Evolutionary conservation across 2,329 filamentous ascomycete species (phyloP), one percentile per base, ranked within the genome.

Genomic region (Colletotrichum karsti): DNA sequence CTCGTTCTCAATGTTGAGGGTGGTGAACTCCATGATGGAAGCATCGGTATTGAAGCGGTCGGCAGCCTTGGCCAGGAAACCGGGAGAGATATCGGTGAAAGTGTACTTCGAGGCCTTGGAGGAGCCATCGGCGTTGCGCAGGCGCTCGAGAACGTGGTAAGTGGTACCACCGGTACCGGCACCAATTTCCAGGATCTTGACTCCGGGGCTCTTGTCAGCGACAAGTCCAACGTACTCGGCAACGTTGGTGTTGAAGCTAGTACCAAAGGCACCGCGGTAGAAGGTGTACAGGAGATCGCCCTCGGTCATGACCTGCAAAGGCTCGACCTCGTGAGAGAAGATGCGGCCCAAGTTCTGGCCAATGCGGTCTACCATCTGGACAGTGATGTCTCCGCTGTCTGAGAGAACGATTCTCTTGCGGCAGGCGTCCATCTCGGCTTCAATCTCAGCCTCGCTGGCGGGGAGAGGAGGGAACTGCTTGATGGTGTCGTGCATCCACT

Each of bases 41-140:
- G 51, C 63, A 5, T 75, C 73, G 3, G 63, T 51, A 2, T 70
- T 69, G 58, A 79, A 80, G 18, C 69, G 72, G n/a, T 75, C 72
- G 58, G 75, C 70, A 0, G 78, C 80, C 5, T 74, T 72, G n/a
- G 79, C 75, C 53, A 85, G 83, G 73, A 82, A 83, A 7, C 76
- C 78, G 2, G 78, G 66, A 1, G 80, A 80, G 18, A 84, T 79
- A 58, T 86, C 83, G 0, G 84, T 85, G 72, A 78, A 86, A 6
- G 78, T 79, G 61, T 84, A 86, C 6, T 65, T 67, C 12, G 63
- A 46, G 7, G 63, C 63, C 57, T 61, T 66, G 15, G 63, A 66
- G 33, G 39, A 39, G 2, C 63, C 63, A 7, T 66, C 57, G 20
- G 63, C 56, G 10, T 58, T 67, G 51, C 59, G 59, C 4, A 67